Percentiles rank a stretch among this genome's conserved stretches.
These are phyloP conservation scores for Mycena citricolor DNA, from an alignment of 1,284 basidiomycete species.

Conservation along the genomic window DNA sequence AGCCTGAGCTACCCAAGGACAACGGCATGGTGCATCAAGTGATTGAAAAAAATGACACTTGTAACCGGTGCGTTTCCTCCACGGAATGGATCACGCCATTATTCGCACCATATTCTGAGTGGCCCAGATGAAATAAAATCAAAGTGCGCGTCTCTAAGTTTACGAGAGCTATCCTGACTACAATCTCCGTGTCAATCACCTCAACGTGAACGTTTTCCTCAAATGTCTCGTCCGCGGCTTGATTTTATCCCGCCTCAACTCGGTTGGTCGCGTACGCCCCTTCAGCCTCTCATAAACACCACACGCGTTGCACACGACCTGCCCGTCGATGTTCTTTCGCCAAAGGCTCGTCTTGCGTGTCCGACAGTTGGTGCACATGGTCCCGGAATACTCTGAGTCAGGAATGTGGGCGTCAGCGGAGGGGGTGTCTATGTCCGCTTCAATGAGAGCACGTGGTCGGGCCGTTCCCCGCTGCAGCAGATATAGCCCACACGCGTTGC, in stretches of 20 bases:
- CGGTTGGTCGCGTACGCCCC: conserved; percentile 15
- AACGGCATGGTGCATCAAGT: no score
- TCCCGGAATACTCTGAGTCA: background rate
- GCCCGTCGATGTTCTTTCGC: background rate
- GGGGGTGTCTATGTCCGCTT: background rate
- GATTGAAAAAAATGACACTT: no score
- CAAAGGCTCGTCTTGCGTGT: background rate
- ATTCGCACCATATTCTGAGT: no score
- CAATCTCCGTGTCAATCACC: no score
- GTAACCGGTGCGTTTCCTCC: no score
- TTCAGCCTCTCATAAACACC: conserved; percentile 21
- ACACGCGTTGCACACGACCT: conserved; percentile 6
- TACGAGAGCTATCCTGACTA: no score
- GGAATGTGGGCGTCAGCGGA: background rate
- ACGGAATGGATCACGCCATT: no score
- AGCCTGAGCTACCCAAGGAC: no score
- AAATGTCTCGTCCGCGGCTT: conserved; percentile 14
- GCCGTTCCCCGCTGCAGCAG: background rate
- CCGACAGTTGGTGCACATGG: background rate
- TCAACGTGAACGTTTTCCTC: no score
- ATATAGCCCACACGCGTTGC: conserved; percentile 16
- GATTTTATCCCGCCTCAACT: conserved; percentile 20
- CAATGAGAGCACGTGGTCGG: conserved; percentile 9
- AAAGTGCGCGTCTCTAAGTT: no score
- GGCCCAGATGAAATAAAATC: no score